Conservation (phyloP, 2,329 filamentous ascomycete species). For the Thelonectria rubi region DNA sequence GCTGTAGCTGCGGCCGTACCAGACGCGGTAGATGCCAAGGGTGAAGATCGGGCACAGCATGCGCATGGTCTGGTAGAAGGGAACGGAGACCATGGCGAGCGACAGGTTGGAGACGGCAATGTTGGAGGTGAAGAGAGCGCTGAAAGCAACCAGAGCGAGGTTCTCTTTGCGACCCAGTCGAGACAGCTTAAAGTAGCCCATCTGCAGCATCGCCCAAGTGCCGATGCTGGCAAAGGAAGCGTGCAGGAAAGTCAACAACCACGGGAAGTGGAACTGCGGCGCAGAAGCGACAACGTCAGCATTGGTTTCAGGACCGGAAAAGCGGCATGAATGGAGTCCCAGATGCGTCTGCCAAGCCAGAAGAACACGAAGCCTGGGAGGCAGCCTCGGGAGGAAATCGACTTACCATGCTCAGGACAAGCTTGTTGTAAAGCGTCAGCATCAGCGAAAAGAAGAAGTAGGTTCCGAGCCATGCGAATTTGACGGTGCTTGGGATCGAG, state of each 20-base stretch:
- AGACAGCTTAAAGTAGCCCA: constrained; percentile 62
- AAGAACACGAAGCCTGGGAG: background rate
- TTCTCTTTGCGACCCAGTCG: constrained; percentile 62
- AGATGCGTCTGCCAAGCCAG: background rate
- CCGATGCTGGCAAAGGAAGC: constrained; percentile 66
- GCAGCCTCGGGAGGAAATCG: background rate
- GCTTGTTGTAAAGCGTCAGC: constrained; percentile 68
- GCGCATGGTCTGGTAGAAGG: constrained; percentile 72
- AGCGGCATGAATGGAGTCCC: constrained; percentile 5
- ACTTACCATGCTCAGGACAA: constrained; percentile 61
- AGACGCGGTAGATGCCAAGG: constrained; percentile 66
- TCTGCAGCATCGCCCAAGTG: constrained; percentile 60
- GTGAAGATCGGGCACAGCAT: constrained; percentile 70
- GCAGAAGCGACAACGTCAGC: constrained; percentile 33
- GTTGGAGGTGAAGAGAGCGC: constrained; percentile 69
- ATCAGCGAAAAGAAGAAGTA: constrained; percentile 61
- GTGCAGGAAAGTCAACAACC: constrained; percentile 68
- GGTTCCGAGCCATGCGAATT: constrained; percentile 59
- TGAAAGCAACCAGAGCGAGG: constrained; percentile 65
- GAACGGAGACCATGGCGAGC: constrained; percentile 69
- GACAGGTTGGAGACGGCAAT: constrained; percentile 72
- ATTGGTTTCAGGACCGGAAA: constrained; percentile 18
- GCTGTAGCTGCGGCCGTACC: constrained; percentile 64
- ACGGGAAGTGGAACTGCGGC: constrained; percentile 65
- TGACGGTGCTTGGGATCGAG: constrained; percentile 54